A percentile compares a stretch with the other conserved stretches of the same genome.
phyloP scores from a whole-genome alignment of 176 grass and related monocot species.

The Phyllostachys edulis region DNA sequence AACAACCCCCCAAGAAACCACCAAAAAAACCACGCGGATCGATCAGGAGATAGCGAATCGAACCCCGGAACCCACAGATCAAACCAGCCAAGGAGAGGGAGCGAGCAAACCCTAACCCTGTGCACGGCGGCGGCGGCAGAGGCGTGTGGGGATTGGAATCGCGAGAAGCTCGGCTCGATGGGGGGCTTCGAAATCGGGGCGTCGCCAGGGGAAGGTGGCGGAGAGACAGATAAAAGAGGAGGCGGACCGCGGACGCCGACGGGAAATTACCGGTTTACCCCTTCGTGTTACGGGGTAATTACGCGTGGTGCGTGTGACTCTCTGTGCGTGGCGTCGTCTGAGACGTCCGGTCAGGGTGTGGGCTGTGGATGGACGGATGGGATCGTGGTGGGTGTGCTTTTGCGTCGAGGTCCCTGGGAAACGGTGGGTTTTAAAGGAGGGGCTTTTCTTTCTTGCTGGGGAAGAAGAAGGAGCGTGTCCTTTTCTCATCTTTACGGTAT shows the following conservation, averaged over 20 bases:
- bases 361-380: slow-evolving; percentile 3
- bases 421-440: not conserved
- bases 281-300: not conserved
- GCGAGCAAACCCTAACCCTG: slow-evolving; percentile 47
- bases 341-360: not conserved
- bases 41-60: slow-evolving; percentile 15
- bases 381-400: slow-evolving; percentile 6
- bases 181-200: slow-evolving; percentile 44
- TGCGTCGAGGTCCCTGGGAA: not conserved
- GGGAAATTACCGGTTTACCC: slow-evolving; percentile 35
- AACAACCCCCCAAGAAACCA: not conserved
- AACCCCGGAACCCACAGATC: slow-evolving; percentile 1
- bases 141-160: slow-evolving; percentile 48
- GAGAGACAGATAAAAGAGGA: slow-evolving; percentile 32
- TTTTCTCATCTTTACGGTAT: not conserved
- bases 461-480: slow-evolving; percentile 30
- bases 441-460: slow-evolving; percentile 36
- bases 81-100: not conserved
- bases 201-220: slow-evolving; percentile 41
- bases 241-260: not conserved
- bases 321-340: not conserved
- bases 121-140: slow-evolving; percentile 23
- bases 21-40: slow-evolving; percentile 20
- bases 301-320: not conserved
- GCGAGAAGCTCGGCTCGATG: slow-evolving; percentile 37